Evolutionary conservation across 2,329 filamentous ascomycete species (phyloP).

Genomic region (Orbilia javanica): DNA sequence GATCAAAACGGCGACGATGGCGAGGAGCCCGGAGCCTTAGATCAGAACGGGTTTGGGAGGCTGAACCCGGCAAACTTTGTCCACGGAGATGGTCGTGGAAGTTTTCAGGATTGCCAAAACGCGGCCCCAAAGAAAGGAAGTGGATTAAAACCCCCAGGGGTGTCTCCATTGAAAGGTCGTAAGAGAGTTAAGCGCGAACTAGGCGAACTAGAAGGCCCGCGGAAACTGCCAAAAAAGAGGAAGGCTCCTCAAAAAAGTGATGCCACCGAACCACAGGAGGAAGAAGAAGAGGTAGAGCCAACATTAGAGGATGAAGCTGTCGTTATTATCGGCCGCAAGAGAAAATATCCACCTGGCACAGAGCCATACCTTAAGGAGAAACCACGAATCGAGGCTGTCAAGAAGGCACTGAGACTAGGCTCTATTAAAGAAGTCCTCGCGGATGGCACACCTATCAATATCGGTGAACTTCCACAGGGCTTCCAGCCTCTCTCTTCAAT

Average conservation of each 20-base stretch:
- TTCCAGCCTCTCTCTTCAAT: constrained; percentile 44
- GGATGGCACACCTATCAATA: constrained; percentile 28
- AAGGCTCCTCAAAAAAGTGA: constrained; percentile 7
- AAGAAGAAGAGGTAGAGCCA: not conserved
- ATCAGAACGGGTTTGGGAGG: constrained; percentile 39
- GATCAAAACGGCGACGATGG: constrained; percentile 2
- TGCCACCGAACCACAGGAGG: constrained; percentile 9
- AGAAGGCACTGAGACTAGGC: constrained; percentile 44
- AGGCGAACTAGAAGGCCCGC: constrained; percentile 2
- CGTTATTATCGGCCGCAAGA: constrained; percentile 47
- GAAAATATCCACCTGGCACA: constrained; percentile 54
- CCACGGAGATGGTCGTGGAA: constrained; percentile 41
- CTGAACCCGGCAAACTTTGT: constrained; percentile 26
- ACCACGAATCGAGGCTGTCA: constrained; percentile 46
- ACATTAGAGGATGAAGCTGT: constrained; percentile 26
- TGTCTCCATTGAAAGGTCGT: constrained; percentile 49
- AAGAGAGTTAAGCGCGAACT: constrained; percentile 36
- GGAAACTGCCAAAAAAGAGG: constrained; percentile 17
- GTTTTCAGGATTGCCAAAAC: constrained; percentile 52
- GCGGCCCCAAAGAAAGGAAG: constrained; percentile 55
- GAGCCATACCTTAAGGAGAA: constrained; percentile 50
- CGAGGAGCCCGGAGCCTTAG: constrained; percentile 23
- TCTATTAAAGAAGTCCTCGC: constrained; percentile 49
- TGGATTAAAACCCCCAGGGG: constrained; percentile 42
- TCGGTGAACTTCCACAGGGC: constrained; percentile 22